Evolutionary conservation across 164 flowering plant genomes (phyloP), one percentile per base, ranked within the genome.

Genomic region (Santalum album): DNA sequence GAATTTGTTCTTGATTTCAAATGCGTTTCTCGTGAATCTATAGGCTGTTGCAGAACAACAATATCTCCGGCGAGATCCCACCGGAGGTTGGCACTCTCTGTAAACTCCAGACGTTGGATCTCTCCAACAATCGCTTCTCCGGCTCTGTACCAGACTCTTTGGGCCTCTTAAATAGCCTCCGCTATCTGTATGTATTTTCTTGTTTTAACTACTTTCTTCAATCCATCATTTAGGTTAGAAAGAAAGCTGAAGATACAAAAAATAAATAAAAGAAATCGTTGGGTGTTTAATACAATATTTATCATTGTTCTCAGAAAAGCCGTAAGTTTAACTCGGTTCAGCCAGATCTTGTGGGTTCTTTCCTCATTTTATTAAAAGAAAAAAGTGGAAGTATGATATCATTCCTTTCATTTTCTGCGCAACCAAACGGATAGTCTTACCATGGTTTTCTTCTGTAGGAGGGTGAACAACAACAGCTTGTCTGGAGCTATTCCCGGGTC

Each of bases 381-480:
- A n/a, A n/a, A n/a, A n/a, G n/a, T n/a, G n/a, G n/a, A n/a, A n/a
- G 16, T 1, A 36, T 36, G 4, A 16, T 42, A 16, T 18, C 20
- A 1, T 42, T 42, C 16, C 19, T 17, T 16, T 1, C 2, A 17
- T 42, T 42, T 42, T 42, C 45, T 16, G 45, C 2, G 45, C 17
- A 42, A 42, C 19, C 45, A 42, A 42, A 42, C 45, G 20, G 45
- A 16, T n/a, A n/a, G n/a, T n/a, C n/a, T n/a, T n/a, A n/a, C n/a
- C n/a, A n/a, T n/a, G n/a, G n/a, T n/a, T n/a, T n/a, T n/a, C n/a
- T n/a, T n/a, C n/a, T 12, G 16, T 56, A 90, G 98, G 81, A 81
- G 98, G 69, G 78, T 90, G 61, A 87, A 87, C 80, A 90, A 87
- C 69, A 90, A 87, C 67, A 87, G 80, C 73, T 78, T 90, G 64